Evolutionary conservation across 2,329 filamentous ascomycete species (phyloP).

Genomic region (Colletotrichum gigasporum): DNA sequence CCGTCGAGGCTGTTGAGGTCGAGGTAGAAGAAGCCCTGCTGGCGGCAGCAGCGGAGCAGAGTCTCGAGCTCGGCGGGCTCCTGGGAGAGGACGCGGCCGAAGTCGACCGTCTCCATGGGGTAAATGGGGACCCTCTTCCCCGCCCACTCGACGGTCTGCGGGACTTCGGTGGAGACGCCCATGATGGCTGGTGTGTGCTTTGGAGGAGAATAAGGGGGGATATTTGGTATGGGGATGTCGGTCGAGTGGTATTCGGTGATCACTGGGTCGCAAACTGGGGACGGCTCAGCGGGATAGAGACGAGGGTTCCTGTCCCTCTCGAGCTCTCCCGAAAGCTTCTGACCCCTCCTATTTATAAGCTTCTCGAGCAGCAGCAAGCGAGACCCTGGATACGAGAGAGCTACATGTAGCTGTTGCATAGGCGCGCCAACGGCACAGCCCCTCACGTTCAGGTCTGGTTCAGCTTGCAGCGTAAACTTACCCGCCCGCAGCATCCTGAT

Average conservation of each 20-base stretch:
- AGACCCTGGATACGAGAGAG: slow-evolving; percentile 9
- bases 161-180: slow-evolving; percentile 35
- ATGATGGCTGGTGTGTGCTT: slow-evolving; percentile 5
- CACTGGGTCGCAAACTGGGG: no score
- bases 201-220: neutral
- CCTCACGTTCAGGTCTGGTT: slow-evolving; percentile 20
- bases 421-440: slow-evolving; percentile 3
- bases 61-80: slow-evolving; percentile 63
- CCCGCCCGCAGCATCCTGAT: slow-evolving; percentile 9
- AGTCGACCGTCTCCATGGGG: slow-evolving; percentile 62
- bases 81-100: slow-evolving; percentile 60
- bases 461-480: slow-evolving; percentile 1
- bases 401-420: neutral
- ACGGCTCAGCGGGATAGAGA: no score
- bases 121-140: slow-evolving; percentile 60
- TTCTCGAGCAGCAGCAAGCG: neutral
- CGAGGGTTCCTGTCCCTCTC: neutral
- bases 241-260: no score
- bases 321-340: neutral
- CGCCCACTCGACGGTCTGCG: slow-evolving; percentile 58
- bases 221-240: neutral
- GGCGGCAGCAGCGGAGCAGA: slow-evolving; percentile 57
- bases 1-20: slow-evolving; percentile 63
- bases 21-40: slow-evolving; percentile 65
- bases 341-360: slow-evolving; percentile 24